phyloP scores from a whole-genome alignment of 2,329 filamentous ascomycete genomes.

The Diaporthe aspalathi region DNA sequence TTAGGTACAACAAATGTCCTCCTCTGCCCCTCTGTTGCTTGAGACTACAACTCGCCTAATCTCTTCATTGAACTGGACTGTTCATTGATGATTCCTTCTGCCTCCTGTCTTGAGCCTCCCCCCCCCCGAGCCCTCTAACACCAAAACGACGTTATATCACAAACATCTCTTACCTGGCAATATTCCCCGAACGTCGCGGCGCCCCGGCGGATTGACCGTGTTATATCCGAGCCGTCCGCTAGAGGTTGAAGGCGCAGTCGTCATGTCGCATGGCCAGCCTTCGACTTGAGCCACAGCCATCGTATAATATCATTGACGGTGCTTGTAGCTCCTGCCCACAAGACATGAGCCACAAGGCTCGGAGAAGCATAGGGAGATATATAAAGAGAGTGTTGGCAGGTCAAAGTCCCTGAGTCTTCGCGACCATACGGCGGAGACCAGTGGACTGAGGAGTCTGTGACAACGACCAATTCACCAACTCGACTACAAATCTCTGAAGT shows the following conservation, averaged over 20 bases:
- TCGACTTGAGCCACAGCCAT: slow-evolving; percentile 11
- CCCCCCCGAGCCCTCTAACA: neutral
- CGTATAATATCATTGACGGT: slow-evolving; percentile 6
- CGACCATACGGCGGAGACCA: neutral
- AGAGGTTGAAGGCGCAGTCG: neutral
- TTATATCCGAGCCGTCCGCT: slow-evolving; percentile 35
- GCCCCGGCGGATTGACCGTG: slow-evolving; percentile 11
- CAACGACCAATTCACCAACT: neutral
- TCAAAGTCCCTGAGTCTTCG: neutral
- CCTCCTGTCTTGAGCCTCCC: neutral
- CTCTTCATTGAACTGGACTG: neutral
- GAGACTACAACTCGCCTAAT: slow-evolving; percentile 15
- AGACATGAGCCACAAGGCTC: slow-evolving; percentile 36
- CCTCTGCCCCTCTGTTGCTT: slow-evolving; percentile 20
- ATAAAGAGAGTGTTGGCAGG: slow-evolving; percentile 31
- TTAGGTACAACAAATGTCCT: slow-evolving; percentile 32
- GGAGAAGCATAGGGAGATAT: slow-evolving; percentile 28
- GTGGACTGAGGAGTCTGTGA: slow-evolving; percentile 8
- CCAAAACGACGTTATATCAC: neutral
- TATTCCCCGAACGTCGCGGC: neutral
- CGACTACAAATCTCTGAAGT: neutral
- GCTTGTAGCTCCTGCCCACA: neutral
- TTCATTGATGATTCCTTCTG: slow-evolving; percentile 17
- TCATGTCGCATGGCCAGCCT: slow-evolving; percentile 8
- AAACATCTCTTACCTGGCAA: slow-evolving; percentile 4